These are phyloP conservation scores for Suillus hirtellus DNA, from an alignment of 768 basidiomycete genomes.

Conservation along the genomic window DNA sequence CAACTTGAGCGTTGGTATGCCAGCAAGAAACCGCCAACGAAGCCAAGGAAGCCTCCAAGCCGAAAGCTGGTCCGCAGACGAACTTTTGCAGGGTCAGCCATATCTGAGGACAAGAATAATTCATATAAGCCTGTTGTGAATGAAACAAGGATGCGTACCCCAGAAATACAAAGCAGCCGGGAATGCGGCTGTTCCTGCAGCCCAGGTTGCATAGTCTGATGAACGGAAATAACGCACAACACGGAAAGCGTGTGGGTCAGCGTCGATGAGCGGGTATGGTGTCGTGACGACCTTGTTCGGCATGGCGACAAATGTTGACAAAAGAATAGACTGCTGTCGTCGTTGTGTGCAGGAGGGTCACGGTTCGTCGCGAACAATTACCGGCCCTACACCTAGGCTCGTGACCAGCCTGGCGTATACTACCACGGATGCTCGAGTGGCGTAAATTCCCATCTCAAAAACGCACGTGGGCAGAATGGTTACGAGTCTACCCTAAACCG, in stretches of 20 bases:
- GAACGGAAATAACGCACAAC: constrained; percentile 89
- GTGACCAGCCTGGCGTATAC: too few species aligned
- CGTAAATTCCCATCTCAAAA: too few species aligned
- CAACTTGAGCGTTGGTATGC: constrained; percentile 91
- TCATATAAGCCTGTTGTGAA: constrained; percentile 5
- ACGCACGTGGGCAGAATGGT: too few species aligned
- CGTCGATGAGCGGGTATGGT: constrained; percentile 89
- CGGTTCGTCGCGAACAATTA: constrained; percentile 15
- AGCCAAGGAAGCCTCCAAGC: constrained; percentile 76
- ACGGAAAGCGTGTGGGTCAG: constrained; percentile 85
- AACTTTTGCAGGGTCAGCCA: constrained; percentile 44
- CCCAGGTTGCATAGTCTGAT: constrained; percentile 87
- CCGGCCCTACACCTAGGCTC: too few species aligned
- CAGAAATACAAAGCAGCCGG: constrained; percentile 80
- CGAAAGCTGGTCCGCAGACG: constrained; percentile 42
- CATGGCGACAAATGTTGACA: constrained; percentile 24
- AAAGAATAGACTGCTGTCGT: constrained; percentile 3
- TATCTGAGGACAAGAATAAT: constrained; percentile 34
- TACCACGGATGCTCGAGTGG: too few species aligned
- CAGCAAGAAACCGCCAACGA: constrained; percentile 87
- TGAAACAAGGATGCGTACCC: constrained; percentile 53
- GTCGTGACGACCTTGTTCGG: constrained; percentile 54
- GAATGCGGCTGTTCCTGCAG: constrained; percentile 73
- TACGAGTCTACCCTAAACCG: too few species aligned
- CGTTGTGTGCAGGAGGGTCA: constrained; percentile 2